Percentiles rank a stretch among this genome's conserved stretches.
Evolutionary conservation across 306 rosid genomes (phyloP).

Genomic region (Prunus persica): Prunus_persica_NCBIv2 NC_034015.1:20293001-20293500

Average conservation of each 20-base stretch:
- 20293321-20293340: not conserved
- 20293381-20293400: not conserved
- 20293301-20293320: not conserved
- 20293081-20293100: conserved; percentile 19
- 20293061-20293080: conserved; percentile 4
- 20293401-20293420: not conserved
- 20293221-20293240: not conserved
- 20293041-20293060: not conserved
- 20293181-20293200: not conserved
- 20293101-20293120: not conserved
- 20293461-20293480: not conserved
- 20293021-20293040: not conserved
- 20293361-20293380: not conserved
- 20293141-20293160: not conserved
- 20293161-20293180: not conserved
- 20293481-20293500: not conserved
- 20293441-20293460: not conserved
- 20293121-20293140: not conserved
- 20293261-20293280: not conserved
- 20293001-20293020: not conserved
- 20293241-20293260: not conserved
- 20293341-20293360: not conserved
- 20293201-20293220: not conserved
- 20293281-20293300: not conserved
- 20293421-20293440: not conserved